Conservation (phyloP, 2,329 filamentous ascomycete species). For the Colletotrichum gloeosporioides region DNA sequence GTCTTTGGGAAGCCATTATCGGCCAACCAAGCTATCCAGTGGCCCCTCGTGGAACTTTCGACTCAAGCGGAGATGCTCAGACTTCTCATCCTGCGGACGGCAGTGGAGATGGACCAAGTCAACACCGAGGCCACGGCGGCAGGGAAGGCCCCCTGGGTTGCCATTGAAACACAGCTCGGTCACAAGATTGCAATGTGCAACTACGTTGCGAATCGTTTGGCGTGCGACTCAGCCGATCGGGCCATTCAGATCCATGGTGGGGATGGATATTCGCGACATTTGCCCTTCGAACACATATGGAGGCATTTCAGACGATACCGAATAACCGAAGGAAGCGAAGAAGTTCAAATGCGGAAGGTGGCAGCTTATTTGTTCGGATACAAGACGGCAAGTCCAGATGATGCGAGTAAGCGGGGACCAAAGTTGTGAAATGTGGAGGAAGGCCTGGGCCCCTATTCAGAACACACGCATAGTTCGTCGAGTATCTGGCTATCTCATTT, state of each 20-base stretch:
- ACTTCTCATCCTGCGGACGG: background rate
- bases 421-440: background rate
- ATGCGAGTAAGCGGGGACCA: background rate
- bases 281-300: background rate
- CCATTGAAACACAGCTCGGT: background rate
- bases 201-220: background rate
- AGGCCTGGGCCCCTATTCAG: background rate
- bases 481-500: background rate
- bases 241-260: background rate
- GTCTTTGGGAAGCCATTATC: background rate
- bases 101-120: background rate
- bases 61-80: background rate
- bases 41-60: background rate
- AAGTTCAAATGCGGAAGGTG: background rate
- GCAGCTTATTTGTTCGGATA: background rate
- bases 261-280: background rate
- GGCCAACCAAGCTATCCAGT: background rate
- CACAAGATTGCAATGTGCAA: background rate
- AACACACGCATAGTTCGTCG: background rate
- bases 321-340: background rate
- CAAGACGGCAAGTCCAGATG: background rate
- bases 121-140: background rate
- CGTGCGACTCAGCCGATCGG: background rate
- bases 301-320: background rate
- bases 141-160: background rate